Evolutionary conservation across 768 basidiomycete genomes (phyloP).

Genomic region (Amyloporia xantha): DNA sequence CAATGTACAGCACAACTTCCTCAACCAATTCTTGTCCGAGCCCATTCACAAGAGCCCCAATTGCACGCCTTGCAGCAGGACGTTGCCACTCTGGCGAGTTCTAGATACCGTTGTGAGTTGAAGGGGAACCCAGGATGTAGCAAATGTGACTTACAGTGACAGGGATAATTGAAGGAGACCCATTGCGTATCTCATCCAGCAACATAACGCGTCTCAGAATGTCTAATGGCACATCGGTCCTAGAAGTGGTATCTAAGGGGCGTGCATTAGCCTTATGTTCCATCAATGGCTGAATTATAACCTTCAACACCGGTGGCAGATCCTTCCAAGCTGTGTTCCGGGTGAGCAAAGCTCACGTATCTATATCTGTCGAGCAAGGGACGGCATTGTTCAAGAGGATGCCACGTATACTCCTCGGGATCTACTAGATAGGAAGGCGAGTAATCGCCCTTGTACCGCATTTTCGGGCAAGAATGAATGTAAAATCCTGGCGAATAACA

Average conservation of each 20-base stretch:
- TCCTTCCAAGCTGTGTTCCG: slow-evolving; percentile 43
- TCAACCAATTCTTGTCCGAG: slow-evolving; percentile 21
- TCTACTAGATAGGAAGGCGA: slow-evolving; percentile 82
- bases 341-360: slow-evolving; percentile 65
- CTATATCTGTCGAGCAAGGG: slow-evolving; percentile 57
- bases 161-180: background rate
- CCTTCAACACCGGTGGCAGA: slow-evolving; percentile 17
- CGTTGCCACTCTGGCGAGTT: slow-evolving; percentile 13
- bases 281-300: too few relatives aligned
- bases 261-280: too few relatives aligned
- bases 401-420: slow-evolving; percentile 78
- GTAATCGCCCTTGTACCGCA: slow-evolving; percentile 96
- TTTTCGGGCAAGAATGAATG: slow-evolving; percentile 87
- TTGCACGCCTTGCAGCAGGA: slow-evolving; percentile 6
- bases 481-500: slow-evolving; percentile 64
- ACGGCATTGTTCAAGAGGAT: slow-evolving; percentile 53
- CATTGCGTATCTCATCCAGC: background rate
- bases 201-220: too few relatives aligned
- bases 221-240: too few relatives aligned
- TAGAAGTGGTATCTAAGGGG: too few relatives aligned
- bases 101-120: too few relatives aligned
- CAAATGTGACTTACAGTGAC: background rate
- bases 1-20: slow-evolving; percentile 17
- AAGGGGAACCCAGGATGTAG: too few relatives aligned
- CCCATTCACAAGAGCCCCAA: slow-evolving; percentile 14